These are phyloP conservation scores for Cyclanthera cordifolia DNA, from an alignment of 306 rosid genomes.

Conservation along the genomic window DNA sequence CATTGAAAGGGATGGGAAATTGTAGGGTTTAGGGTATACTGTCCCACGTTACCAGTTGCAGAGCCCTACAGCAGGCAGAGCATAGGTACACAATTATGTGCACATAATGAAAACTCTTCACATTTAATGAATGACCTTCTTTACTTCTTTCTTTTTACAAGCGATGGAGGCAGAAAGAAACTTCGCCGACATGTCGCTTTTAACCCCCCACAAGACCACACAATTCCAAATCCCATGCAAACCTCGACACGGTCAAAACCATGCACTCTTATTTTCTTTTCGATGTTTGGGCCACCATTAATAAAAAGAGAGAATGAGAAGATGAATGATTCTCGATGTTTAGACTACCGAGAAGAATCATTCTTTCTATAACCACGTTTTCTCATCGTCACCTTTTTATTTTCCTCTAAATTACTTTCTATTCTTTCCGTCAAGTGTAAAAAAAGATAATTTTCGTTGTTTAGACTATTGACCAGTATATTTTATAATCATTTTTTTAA, in stretches of 20 bases:
- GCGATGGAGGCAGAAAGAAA: conserved; percentile 2
- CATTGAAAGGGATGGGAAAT: background rate
- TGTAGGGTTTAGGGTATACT: background rate
- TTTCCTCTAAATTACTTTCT: too few species aligned
- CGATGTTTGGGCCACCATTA: too few species aligned
- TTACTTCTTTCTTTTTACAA: background rate
- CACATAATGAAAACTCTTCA: background rate
- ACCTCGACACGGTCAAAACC: background rate
- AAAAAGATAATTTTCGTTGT: too few species aligned
- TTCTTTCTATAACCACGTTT: too few species aligned
- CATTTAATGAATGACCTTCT: background rate
- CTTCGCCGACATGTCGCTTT: conserved; percentile 9
- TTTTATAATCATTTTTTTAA: too few species aligned
- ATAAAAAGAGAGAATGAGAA: too few species aligned
- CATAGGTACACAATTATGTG: background rate
- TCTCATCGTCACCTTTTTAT: too few species aligned
- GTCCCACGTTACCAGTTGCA: background rate
- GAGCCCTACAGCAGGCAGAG: background rate
- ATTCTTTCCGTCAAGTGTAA: too few species aligned
- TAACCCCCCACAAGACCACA: background rate
- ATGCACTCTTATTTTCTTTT: too few species aligned
- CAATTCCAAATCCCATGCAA: background rate
- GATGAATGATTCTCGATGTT: too few species aligned
- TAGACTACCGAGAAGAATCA: too few species aligned
- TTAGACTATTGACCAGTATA: too few species aligned